Evolutionary conservation across 768 basidiomycete genomes (phyloP).

Genomic region (Pholiota conissans): DNA sequence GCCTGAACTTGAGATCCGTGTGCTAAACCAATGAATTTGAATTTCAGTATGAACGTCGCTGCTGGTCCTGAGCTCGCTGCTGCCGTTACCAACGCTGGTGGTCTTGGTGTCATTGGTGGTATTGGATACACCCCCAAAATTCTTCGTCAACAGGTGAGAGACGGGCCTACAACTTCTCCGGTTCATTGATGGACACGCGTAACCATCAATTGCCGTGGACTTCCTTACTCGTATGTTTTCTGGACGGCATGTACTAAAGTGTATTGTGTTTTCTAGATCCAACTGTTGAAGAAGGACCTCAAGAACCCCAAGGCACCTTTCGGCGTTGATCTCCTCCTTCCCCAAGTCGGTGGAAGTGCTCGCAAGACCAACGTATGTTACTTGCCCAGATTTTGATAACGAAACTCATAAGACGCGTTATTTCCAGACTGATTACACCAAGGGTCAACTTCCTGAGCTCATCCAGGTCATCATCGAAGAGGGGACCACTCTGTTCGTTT

Average conservation of each 20-base stretch:
- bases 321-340: conserved; percentile 89
- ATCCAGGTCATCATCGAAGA: conserved; percentile 93
- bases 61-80: conserved; percentile 83
- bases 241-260: background rate
- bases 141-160: conserved; percentile 71
- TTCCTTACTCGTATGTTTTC: background rate
- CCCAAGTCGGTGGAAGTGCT: conserved; percentile 83
- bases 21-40: background rate
- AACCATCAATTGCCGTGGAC: background rate
- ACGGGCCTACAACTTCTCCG: background rate
- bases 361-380: conserved; percentile 85
- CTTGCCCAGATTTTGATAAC: background rate
- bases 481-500: conserved; percentile 86
- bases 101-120: conserved; percentile 91
- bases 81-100: conserved; percentile 92
- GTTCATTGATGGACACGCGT: background rate
- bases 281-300: conserved; percentile 69
- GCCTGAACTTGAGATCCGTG: background rate
- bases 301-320: conserved; percentile 79
- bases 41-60: conserved; percentile 44
- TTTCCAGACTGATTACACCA: conserved; percentile 81
- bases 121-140: conserved; percentile 84
- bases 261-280: conserved; percentile 52
- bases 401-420: background rate
- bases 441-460: conserved; percentile 80